Conservation (phyloP, 805 yeast species). For the Monosporozyma unispora region DNA sequence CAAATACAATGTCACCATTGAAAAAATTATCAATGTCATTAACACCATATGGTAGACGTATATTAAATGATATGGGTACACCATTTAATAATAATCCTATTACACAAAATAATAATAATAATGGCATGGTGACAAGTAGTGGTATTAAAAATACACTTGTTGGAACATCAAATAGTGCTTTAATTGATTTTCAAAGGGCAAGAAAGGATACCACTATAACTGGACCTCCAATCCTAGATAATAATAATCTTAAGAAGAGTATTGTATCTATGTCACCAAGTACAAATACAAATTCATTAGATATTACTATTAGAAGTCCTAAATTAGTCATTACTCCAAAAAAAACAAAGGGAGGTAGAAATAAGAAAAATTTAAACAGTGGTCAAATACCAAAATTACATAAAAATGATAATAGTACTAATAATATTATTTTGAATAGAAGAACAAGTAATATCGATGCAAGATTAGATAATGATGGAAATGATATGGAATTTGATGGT, state of each 20-base stretch:
- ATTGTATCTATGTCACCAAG: conserved; percentile 1
- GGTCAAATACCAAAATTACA: conserved; percentile 1
- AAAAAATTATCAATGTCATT: conserved; percentile 22
- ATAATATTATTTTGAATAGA: background rate
- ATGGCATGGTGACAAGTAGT: background rate
- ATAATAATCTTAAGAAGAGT: background rate
- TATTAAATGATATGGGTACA: conserved; percentile 26
- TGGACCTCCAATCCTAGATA: conserved; percentile 5
- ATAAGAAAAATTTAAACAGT: background rate
- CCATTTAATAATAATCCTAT: conserved; percentile 22
- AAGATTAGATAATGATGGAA: background rate
- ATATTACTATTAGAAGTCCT: background rate
- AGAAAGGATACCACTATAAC: conserved; percentile 19
- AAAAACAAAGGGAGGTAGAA: background rate
- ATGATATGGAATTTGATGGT: conserved; percentile 15
- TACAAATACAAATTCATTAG: background rate
- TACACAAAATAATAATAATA: conserved; percentile 3
- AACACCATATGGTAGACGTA: conserved; percentile 29
- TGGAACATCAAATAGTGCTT: conserved; percentile 25
- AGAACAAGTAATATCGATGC: conserved; percentile 1
- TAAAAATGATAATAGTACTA: conserved; percentile 13
- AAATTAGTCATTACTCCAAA: background rate
- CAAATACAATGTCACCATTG: conserved; percentile 24
- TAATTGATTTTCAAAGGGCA: conserved; percentile 28
- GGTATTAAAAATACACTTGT: background rate